phyloP scores from a whole-genome alignment of 2,329 filamentous ascomycete species.

The Xylariaceae sp. region DNA sequence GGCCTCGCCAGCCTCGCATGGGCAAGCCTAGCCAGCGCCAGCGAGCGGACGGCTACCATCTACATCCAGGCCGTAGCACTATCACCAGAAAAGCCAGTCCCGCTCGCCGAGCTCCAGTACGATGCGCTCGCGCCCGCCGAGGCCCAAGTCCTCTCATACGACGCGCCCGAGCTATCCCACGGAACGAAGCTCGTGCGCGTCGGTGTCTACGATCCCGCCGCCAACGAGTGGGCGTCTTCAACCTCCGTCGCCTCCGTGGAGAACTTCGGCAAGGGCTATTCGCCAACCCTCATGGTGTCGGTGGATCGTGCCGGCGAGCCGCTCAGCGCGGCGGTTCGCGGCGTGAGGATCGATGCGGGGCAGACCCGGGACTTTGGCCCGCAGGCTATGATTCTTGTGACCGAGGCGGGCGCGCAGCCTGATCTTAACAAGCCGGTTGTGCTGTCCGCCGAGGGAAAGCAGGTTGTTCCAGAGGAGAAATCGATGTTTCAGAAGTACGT shows the following conservation, averaged over 20 bases:
- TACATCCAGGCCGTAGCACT: conserved; percentile 50
- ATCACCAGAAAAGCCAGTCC: conserved; percentile 34
- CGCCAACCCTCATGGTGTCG: conserved; percentile 52
- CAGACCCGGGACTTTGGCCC: conserved; percentile 63
- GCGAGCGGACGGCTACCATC: conserved; percentile 45
- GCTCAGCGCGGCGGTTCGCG: conserved; percentile 50
- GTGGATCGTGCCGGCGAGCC: conserved; percentile 43
- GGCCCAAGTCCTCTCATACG: conserved; percentile 51
- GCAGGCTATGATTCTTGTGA: conserved; percentile 49
- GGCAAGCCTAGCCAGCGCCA: conserved; percentile 37
- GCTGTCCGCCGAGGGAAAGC: conserved; percentile 56
- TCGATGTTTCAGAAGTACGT: conserved; percentile 63
- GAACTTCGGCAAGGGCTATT: conserved; percentile 59
- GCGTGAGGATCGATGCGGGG: conserved; percentile 59
- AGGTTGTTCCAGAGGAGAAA: conserved; percentile 57
- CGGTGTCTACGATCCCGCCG: conserved; percentile 51
- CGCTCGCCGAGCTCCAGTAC: conserved; percentile 56
- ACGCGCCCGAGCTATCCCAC: conserved; percentile 50
- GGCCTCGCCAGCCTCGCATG: conserved; percentile 39
- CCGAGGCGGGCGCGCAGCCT: conserved; percentile 50
- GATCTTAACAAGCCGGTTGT: conserved; percentile 62
- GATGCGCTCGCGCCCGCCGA: conserved; percentile 42
- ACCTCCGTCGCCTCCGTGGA: conserved; percentile 52
- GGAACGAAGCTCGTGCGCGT: conserved; percentile 50
- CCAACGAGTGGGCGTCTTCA: conserved; percentile 48